phyloP scores from a whole-genome alignment of 306 rosid species.

The Sesbania bispinosa region DNA sequence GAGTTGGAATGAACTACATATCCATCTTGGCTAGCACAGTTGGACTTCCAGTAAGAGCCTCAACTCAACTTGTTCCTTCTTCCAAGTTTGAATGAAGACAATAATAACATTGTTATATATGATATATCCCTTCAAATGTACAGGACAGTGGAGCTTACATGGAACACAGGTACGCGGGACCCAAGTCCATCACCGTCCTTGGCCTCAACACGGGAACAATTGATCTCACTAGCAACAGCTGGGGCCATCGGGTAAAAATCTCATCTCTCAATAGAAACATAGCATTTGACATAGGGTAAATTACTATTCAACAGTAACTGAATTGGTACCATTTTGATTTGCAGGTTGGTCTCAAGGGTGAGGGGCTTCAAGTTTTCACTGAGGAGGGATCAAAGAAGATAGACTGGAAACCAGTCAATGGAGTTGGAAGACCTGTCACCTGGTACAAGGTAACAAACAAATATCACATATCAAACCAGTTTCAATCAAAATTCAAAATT shows the following conservation, averaged over 20 bases:
- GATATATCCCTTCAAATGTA: too few relatives aligned
- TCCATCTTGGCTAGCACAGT: slow-evolving; percentile 50
- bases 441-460: slow-evolving; percentile 80
- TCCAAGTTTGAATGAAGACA: too few relatives aligned
- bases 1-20: slow-evolving; percentile 50
- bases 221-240: slow-evolving; percentile 47
- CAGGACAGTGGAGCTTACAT: slow-evolving; percentile 97
- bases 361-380: slow-evolving; percentile 31
- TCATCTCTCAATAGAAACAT: not conserved
- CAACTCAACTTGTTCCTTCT: too few relatives aligned
- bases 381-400: slow-evolving; percentile 45
- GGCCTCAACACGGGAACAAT: slow-evolving; percentile 61
- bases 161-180: slow-evolving; percentile 89
- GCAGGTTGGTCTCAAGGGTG: slow-evolving; percentile 68
- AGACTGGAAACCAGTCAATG: slow-evolving; percentile 35
- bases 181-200: slow-evolving; percentile 40
- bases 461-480: too few relatives aligned
- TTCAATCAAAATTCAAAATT: too few relatives aligned
- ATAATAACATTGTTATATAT: too few relatives aligned
- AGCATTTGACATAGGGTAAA: not conserved
- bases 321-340: not conserved
- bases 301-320: too few relatives aligned
- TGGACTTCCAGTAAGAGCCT: slow-evolving; percentile 73
- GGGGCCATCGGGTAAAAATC: slow-evolving; percentile 77
- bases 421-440: slow-evolving; percentile 35